Percentiles rank a stretch among this genome's conserved stretches.
These are phyloP conservation scores for Nicotiana noctiflora DNA, from an alignment of 257 asterid species.

Conservation along the genomic window DNA sequence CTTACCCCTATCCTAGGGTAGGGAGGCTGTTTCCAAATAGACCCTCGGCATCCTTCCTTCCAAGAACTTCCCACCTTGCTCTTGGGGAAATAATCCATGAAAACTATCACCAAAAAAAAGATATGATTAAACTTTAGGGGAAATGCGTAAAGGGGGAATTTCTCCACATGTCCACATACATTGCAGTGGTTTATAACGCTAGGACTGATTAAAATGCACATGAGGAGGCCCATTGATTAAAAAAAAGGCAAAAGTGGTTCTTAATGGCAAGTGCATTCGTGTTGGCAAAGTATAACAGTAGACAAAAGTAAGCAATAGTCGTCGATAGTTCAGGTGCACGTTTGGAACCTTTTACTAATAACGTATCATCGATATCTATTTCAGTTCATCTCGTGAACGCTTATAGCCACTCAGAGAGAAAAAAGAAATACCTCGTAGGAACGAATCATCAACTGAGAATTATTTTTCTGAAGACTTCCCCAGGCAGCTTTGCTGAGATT, in stretches of 20 bases:
- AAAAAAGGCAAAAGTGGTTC: background rate
- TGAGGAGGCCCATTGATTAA: background rate
- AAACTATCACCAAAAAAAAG: background rate
- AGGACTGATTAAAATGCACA: background rate
- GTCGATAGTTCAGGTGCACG: background rate
- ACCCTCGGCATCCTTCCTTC: no score
- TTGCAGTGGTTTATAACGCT: background rate
- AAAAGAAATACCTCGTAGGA: constrained; percentile 63
- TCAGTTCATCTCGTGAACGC: background rate
- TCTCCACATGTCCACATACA: background rate
- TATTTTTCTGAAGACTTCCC: constrained; percentile 94
- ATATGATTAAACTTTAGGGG: background rate
- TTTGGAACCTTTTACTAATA: background rate
- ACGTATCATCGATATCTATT: background rate
- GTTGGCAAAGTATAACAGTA: background rate
- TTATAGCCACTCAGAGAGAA: background rate
- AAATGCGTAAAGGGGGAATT: background rate
- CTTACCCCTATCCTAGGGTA: no score
- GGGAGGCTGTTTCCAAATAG: no score
- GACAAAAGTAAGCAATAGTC: background rate
- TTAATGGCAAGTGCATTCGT: background rate
- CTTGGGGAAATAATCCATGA: background rate
- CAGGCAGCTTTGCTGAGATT: constrained; percentile 99
- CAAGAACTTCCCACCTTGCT: no score
- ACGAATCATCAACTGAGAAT: constrained; percentile 97